Evolutionary conservation across 345 rosid genomes (phyloP), one percentile per base, ranked within the genome.

Genomic region (Gossypium raimondii): DNA sequence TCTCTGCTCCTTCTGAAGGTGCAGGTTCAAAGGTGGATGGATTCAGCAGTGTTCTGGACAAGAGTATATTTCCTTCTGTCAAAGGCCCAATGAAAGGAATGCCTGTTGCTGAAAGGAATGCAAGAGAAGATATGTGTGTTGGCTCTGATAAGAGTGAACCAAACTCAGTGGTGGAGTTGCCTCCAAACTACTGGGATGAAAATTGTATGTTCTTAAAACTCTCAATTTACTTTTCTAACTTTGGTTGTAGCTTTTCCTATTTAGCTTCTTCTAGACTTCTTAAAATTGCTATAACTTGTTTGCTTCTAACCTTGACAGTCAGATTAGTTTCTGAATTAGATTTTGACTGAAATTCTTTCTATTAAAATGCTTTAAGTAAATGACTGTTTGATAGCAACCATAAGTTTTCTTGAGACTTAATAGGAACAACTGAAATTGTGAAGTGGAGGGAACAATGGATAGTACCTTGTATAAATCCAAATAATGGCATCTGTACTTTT

Each of bases 101-200:
- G 48, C 77, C 83, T 76, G 80, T 81, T 61, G 29, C 87, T 67
- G 93, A 91, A 74, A 89, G 87, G 82, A 86, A 77, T 77, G 8
- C 80, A 11, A 84, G 75, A 69, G 97, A 92, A 77, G 92, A 86
- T 77, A 83, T 85, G 78, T 69, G 82, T 77, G 77, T 75, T 76
- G 81, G 82, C 67, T 78, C 83, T 43, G 82, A 86, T 68, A 86
- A 82, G 87, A 80, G 75, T 74, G 85, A 84, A 45, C 59, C 85
- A 48, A 86, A 81, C 78, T 78, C 82, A 70, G 74, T 81, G 74
- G 68, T 80, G 12, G 96, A 92, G 58, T 83, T 87, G 17, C 90
- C 90, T 70, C 68, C 81, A 70, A 77, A 77, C 81, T 82, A 77
- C 81, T 87, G 78, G 75, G 86, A 86, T 58, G 92, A 90, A 79